A percentile compares a stretch with the other conserved stretches of the same genome.
Conservation (phyloP, 441 rosid genomes). For the Francoa sonchifolia region DNA sequence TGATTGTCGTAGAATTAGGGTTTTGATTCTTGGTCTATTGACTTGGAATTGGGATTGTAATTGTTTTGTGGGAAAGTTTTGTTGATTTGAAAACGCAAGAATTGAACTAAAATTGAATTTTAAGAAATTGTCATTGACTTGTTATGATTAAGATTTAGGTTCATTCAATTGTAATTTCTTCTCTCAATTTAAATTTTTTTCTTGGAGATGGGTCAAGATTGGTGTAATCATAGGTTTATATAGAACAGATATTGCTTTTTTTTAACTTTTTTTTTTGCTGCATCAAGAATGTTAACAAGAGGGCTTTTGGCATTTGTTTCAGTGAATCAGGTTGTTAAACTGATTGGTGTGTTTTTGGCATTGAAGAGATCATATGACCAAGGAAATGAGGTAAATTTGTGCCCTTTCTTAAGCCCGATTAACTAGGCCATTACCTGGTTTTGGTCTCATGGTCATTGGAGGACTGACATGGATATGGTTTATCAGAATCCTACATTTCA, state of each 20-base stretch:
- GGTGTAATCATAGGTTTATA: not conserved
- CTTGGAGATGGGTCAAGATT: too few relatives aligned
- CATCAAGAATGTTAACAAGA: not conserved
- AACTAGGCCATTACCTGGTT: not conserved
- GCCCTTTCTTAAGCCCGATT: not conserved
- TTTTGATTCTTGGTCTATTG: too few relatives aligned
- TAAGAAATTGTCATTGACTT: too few relatives aligned
- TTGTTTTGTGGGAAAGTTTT: too few relatives aligned
- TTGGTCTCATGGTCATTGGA: not conserved
- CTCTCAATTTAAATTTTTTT: too few relatives aligned
- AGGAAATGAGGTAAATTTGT: constrained; percentile 24
- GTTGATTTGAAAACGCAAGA: too few relatives aligned
- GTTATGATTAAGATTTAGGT: too few relatives aligned
- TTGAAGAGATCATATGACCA: constrained; percentile 9
- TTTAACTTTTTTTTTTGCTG: not conserved
- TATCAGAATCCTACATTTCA: too few relatives aligned
- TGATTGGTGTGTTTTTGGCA: constrained; percentile 9
- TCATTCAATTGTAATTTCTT: too few relatives aligned
- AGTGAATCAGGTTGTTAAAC: constrained; percentile 15
- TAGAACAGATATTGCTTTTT: not conserved
- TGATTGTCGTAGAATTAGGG: too few relatives aligned
- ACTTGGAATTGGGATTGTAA: too few relatives aligned
- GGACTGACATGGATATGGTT: not conserved
- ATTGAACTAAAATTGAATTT: too few relatives aligned
- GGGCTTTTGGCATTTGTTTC: constrained; percentile 11